These are phyloP conservation scores for Quercus variabilis DNA, from an alignment of 306 rosid genomes.

Conservation along the genomic window DNA sequence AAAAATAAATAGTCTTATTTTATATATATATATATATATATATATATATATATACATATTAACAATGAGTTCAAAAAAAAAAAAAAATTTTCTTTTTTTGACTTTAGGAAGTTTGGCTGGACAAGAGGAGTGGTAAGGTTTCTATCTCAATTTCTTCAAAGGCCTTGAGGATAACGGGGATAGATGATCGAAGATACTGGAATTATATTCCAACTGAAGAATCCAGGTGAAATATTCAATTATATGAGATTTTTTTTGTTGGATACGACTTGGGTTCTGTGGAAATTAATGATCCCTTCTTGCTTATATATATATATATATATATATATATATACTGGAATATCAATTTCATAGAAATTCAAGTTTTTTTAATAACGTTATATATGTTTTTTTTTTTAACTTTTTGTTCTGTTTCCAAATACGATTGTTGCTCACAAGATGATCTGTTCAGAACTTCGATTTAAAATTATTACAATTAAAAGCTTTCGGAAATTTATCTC, in stretches of 20 bases:
- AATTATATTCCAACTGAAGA: slow-evolving; percentile 63
- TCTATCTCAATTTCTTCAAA: slow-evolving; percentile 63
- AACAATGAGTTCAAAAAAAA: not conserved
- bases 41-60: not conserved
- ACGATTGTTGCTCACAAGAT: not conserved
- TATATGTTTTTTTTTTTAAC: not conserved
- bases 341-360: not conserved
- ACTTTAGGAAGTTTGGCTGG: slow-evolving; percentile 66
- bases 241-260: not conserved
- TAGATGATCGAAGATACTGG: slow-evolving; percentile 93
- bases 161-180: slow-evolving; percentile 76
- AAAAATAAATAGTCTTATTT: no score
- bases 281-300: not conserved
- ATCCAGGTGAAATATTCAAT: slow-evolving; percentile 58
- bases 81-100: no score
- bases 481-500: not conserved
- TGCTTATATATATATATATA: not conserved
- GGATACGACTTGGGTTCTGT: not conserved
- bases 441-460: not conserved
- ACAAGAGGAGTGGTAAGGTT: slow-evolving; percentile 52
- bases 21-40: no score
- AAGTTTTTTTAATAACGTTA: not conserved
- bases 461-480: not conserved
- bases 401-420: not conserved
- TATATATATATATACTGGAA: not conserved